Conservation (phyloP, 2,329 filamentous ascomycete genomes). For the Pestalotiopsis sp. region DNA sequence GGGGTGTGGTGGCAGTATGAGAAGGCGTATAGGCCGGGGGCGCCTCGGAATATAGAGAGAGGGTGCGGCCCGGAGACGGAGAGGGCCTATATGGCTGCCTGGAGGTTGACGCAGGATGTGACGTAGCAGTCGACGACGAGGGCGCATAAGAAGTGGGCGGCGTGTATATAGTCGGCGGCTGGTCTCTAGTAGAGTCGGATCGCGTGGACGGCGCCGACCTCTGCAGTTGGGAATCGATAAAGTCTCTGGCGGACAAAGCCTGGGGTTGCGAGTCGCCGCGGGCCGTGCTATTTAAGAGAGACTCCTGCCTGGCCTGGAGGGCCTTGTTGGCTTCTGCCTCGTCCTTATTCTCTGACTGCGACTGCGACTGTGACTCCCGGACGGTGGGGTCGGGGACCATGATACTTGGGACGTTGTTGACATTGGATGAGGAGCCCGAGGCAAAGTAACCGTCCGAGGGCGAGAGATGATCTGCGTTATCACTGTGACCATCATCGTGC, state of each 20-base stretch:
- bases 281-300: conserved; percentile 29
- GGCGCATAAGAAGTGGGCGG: conserved; percentile 20
- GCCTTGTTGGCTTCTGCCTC: conserved; percentile 41
- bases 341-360: conserved; percentile 42
- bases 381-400: conserved; percentile 52
- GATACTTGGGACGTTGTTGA: conserved; percentile 47
- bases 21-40: conserved; percentile 55
- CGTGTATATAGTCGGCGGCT: neutral
- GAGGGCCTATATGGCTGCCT: conserved; percentile 21
- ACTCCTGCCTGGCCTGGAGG: conserved; percentile 46
- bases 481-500: conserved; percentile 31
- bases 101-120: conserved; percentile 20
- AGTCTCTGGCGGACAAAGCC: conserved; percentile 7
- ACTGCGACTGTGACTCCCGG: conserved; percentile 27
- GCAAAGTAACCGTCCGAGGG: conserved; percentile 57
- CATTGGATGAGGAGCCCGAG: conserved; percentile 36
- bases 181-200: neutral
- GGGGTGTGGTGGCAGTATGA: conserved; percentile 19
- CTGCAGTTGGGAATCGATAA: neutral
- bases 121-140: conserved; percentile 17
- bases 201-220: conserved; percentile 7
- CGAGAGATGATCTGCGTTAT: conserved; percentile 42
- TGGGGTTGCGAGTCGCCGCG: conserved; percentile 2
- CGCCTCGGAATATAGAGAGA: conserved; percentile 39
- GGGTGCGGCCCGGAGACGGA: conserved; percentile 22